phyloP scores from a whole-genome alignment of 2,329 filamentous ascomycete genomes.

The Colletotrichum plurivorum region DNA sequence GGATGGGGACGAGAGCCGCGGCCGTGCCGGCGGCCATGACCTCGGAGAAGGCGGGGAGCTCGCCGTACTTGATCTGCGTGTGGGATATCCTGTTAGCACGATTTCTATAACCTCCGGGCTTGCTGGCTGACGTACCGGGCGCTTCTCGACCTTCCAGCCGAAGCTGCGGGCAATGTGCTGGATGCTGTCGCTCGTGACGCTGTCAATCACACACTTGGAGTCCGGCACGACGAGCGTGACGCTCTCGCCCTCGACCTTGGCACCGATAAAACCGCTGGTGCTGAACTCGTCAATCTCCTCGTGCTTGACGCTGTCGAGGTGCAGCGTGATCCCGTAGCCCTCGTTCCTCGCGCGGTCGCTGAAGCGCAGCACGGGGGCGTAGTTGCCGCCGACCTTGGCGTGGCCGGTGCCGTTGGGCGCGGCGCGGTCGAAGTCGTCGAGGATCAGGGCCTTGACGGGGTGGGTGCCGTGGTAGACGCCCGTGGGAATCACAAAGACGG shows the following conservation, averaged over 20 bases:
- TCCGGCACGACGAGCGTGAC: constrained; percentile 88
- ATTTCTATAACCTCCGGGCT: neutral
- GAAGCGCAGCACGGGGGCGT: constrained; percentile 90
- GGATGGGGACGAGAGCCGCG: constrained; percentile 91
- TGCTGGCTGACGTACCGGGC: constrained; percentile 65
- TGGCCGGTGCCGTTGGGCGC: constrained; percentile 92
- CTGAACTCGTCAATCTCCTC: constrained; percentile 96
- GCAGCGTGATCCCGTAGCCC: constrained; percentile 94
- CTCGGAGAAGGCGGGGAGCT: constrained; percentile 72
- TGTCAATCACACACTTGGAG: constrained; percentile 89
- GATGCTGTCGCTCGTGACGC: constrained; percentile 85
- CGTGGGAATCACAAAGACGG: constrained; percentile 90
- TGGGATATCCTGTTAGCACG: neutral
- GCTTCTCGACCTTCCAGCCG: constrained; percentile 87
- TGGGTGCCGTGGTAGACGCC: constrained; percentile 94
- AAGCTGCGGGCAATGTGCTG: constrained; percentile 82
- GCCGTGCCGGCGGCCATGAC: constrained; percentile 94
- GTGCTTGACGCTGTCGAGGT: constrained; percentile 87
- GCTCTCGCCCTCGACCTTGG: constrained; percentile 67
- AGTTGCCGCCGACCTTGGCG: constrained; percentile 97
- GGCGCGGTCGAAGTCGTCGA: constrained; percentile 93
- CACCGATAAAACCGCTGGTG: constrained; percentile 93
- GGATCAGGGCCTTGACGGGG: constrained; percentile 87
- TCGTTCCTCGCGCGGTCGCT: constrained; percentile 84
- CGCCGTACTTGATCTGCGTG: constrained; percentile 73